Evolutionary conservation across 192 early-diverging fungal species (phyloP).

Genomic region (Chytriomyces sp.): DNA sequence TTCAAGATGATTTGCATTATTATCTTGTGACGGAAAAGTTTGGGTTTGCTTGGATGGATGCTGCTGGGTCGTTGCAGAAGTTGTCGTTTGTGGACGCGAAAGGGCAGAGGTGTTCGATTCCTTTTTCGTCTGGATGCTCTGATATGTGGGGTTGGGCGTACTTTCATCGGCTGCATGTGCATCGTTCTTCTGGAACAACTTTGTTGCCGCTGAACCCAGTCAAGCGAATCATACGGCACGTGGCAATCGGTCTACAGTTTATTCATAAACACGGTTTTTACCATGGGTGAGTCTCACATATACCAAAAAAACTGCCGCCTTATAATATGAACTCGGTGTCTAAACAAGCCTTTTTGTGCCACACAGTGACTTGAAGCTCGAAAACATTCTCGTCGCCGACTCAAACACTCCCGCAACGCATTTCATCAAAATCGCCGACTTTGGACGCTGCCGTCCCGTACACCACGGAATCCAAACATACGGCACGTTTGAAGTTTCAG

Average conservation of each 20-base stretch:
- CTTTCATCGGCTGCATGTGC: background rate
- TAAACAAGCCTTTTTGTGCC: too few relatives aligned
- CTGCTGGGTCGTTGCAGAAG: background rate
- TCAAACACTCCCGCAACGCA: background rate
- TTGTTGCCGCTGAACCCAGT: constrained; percentile 18
- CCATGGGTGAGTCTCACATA: constrained; percentile 22
- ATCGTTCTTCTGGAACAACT: background rate
- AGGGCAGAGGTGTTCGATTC: background rate
- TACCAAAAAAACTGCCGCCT: too few relatives aligned
- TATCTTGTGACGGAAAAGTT: constrained; percentile 33
- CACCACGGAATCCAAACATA: constrained; percentile 3
- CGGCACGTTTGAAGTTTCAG: constrained; percentile 15
- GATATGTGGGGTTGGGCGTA: constrained; percentile 35
- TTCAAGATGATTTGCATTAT: constrained; percentile 1
- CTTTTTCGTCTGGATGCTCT: constrained; percentile 12
- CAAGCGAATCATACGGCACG: constrained; percentile 49
- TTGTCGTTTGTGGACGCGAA: background rate
- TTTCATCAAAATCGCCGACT: constrained; percentile 15
- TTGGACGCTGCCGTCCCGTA: constrained; percentile 16
- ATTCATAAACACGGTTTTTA: constrained; percentile 52
- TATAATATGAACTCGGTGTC: too few relatives aligned
- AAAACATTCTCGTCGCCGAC: constrained; percentile 53
- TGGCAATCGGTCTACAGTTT: constrained; percentile 47
- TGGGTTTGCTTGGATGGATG: constrained; percentile 2
- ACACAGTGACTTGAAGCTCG: constrained; percentile 60